Evolutionary conservation across 352 stramenopile species (phyloP).

Genomic region (Elongisporangium senticosum): DNA sequence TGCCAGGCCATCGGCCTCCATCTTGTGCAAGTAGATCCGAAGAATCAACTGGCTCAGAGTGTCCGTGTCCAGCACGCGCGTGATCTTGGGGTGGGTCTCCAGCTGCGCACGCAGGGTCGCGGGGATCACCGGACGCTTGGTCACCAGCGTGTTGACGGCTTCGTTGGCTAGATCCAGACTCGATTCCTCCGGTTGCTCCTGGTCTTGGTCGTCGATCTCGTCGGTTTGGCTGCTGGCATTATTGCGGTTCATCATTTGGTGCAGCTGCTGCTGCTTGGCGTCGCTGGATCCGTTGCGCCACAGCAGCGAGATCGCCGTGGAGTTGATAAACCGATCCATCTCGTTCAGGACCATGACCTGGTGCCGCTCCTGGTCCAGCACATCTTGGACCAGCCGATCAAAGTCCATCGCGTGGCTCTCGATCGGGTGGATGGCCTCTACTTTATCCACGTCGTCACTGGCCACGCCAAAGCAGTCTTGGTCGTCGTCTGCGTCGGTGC

Average conservation of each 20-base stretch:
- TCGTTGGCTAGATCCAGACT: conserved; percentile 3
- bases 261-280: conserved; percentile 40
- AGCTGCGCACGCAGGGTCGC: conserved; percentile 45
- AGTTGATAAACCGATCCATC: conserved; percentile 69
- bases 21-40: conserved; percentile 44
- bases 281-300: conserved; percentile 60
- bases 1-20: conserved; percentile 33
- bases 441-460: conserved; percentile 23
- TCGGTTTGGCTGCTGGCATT: conserved; percentile 37
- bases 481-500: conserved; percentile 31
- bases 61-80: conserved; percentile 48
- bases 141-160: conserved; percentile 11
- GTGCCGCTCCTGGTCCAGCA: conserved; percentile 31
- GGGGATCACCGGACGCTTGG: conserved; percentile 39
- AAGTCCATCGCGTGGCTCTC: conserved; percentile 55
- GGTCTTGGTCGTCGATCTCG: conserved; percentile 8
- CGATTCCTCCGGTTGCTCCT: conserved; percentile 1
- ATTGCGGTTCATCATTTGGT: conserved; percentile 44
- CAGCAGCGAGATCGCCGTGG: conserved; percentile 50
- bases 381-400: conserved; percentile 43
- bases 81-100: conserved; percentile 35
- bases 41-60: conserved; percentile 38
- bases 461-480: conserved; percentile 40
- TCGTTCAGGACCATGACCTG: conserved; percentile 42
- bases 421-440: conserved; percentile 40